These are phyloP conservation scores for Penicillium chermesinum DNA, from an alignment of 495 filamentous ascomycete species.

Conservation along the genomic window DNA sequence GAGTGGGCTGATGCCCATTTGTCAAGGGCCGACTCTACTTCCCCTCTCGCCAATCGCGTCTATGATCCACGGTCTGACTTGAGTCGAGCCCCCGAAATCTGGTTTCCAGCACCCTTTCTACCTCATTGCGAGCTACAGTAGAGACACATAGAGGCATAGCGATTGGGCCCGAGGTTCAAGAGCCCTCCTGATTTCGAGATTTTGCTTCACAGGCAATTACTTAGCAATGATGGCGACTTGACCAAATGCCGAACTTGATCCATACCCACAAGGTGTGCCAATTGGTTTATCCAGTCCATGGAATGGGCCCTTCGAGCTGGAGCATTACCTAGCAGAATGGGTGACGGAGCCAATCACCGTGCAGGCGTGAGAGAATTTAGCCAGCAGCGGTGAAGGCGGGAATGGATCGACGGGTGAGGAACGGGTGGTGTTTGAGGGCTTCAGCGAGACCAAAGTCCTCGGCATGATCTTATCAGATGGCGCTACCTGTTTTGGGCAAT, in stretches of 20 bases:
- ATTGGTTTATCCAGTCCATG: constrained; percentile 13
- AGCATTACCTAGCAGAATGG: constrained; percentile 24
- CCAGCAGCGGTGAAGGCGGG: constrained; percentile 12
- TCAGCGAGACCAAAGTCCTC: constrained; percentile 4
- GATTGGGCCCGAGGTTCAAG: no score
- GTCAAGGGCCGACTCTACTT: neutral
- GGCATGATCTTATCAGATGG: constrained; percentile 31
- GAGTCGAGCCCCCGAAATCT: neutral
- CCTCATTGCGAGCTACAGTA: no score
- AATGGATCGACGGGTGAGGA: constrained; percentile 18
- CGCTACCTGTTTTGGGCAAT: constrained; percentile 17
- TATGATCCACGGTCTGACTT: neutral
- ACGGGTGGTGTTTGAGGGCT: constrained; percentile 1
- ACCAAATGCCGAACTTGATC: neutral
- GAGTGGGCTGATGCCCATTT: constrained; percentile 21
- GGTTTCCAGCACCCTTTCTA: neutral
- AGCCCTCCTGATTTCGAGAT: no score
- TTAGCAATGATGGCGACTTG: neutral
- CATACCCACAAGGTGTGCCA: neutral
- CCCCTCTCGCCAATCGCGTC: constrained; percentile 11
- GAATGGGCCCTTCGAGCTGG: constrained; percentile 9
- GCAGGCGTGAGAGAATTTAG: constrained; percentile 3
- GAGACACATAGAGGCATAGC: no score
- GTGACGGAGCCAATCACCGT: constrained; percentile 14
- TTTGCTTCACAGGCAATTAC: neutral